Evolutionary conservation across 176 grass and related monocot species (phyloP), one percentile per base, ranked within the genome.

Genomic region (Triticum urartu): DNA sequence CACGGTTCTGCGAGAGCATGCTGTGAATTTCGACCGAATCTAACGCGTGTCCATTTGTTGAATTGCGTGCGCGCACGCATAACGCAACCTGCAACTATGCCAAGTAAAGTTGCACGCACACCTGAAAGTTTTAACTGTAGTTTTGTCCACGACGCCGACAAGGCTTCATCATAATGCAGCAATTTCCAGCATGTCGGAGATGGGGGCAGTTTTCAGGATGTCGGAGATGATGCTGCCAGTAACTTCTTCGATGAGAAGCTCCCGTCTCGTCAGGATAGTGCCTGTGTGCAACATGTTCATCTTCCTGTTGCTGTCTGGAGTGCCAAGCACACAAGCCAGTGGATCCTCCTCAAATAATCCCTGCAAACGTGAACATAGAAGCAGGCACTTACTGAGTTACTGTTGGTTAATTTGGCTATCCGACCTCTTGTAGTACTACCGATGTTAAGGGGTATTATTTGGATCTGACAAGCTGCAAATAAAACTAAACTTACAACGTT

Each of bases 281-380:
- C 43, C 66, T 43, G 40, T 43, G 40, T 43, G 40, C 10, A 43
- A 45, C 17, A 24, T 72, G 60, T 9, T 85, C 60, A 33, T 78
- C 79, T 92, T 93, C 25, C 21, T 86, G 64, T 48, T 11, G 73
- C 56, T 25, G 64, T 72, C 84, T 30, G 81, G 32, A 47, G 78
- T 86, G 80, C 93, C 88, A 33, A 98, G 88, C 52, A 95, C 45
- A 64, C 84, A 92, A 13, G 90, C 90, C 45, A 95, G 62, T 21
- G 96, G 88, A 68, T 98, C 90, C 24, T 87, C 88, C 82, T 79
- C 90, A 75, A 75, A 81, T 78, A 28, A 69, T 72, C 26, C 42
- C 91, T 88, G 82, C 61, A 67, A 36, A 78, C 30, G 79, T 54
- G 21, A 60, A 11, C n/a, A 13, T 9, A 48, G 12, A 69, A 14